Percentiles rank a stretch among this genome's conserved stretches.
phyloP scores from a whole-genome alignment of 192 early-diverging fungal genomes.

The Coemansia sp. region DNA sequence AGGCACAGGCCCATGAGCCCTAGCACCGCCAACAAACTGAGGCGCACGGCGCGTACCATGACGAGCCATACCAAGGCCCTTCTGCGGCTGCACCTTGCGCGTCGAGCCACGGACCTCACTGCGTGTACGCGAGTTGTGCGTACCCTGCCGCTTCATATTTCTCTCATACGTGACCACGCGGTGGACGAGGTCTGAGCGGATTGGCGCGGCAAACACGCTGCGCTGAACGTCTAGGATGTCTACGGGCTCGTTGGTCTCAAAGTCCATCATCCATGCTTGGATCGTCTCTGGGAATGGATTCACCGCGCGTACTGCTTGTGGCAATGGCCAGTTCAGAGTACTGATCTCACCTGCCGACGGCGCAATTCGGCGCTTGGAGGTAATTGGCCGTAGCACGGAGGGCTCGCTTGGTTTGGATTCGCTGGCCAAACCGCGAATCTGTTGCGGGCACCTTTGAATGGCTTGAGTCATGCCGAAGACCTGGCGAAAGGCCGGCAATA shows the following conservation, averaged over 20 bases:
- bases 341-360: slow-evolving; percentile 36
- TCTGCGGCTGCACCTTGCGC: slow-evolving; percentile 83
- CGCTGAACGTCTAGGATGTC: slow-evolving; percentile 71
- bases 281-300: slow-evolving; percentile 53
- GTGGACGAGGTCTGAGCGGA: slow-evolving; percentile 81
- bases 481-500: slow-evolving; percentile 9
- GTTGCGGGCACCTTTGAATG: slow-evolving; percentile 6
- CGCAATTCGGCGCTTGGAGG: slow-evolving; percentile 32
- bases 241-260: slow-evolving; percentile 67
- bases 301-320: slow-evolving; percentile 29
- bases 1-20: slow-evolving; percentile 89
- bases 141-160: slow-evolving; percentile 76
- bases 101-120: slow-evolving; percentile 83
- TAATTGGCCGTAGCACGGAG: slow-evolving; percentile 42
- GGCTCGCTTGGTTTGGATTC: slow-evolving; percentile 12
- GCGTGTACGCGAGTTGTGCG: slow-evolving; percentile 75
- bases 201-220: slow-evolving; percentile 71
- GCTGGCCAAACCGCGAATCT: slow-evolving; percentile 11
- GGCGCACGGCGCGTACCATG: slow-evolving; percentile 82
- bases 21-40: slow-evolving; percentile 83
- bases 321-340: slow-evolving; percentile 38
- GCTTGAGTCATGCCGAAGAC: neutral
- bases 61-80: slow-evolving; percentile 91
- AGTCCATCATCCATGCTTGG: slow-evolving; percentile 76
- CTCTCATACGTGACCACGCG: slow-evolving; percentile 87